phyloP scores from a whole-genome alignment of 2,329 filamentous ascomycete species.

The Aureobasidium leucospermi region DNA sequence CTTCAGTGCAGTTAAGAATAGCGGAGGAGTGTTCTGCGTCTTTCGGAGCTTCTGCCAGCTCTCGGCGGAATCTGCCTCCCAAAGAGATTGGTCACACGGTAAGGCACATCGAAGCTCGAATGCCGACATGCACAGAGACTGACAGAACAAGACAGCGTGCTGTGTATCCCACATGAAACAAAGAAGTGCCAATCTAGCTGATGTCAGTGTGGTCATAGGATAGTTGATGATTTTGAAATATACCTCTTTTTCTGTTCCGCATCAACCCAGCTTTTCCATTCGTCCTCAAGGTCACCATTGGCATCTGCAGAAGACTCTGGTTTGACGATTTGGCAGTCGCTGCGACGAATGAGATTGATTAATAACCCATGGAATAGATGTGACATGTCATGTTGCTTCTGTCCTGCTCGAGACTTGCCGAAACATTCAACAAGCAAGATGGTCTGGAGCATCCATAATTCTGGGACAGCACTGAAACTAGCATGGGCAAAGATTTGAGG shows the following conservation, averaged over 20 bases:
- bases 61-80: conserved; percentile 50
- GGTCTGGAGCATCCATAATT: conserved; percentile 54
- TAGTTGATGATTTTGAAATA: not conserved
- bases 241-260: conserved; percentile 53
- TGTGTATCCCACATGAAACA: conserved; percentile 63
- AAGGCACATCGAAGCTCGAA: conserved; percentile 53
- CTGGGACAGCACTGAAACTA: conserved; percentile 51
- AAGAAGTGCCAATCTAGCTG: conserved; percentile 43
- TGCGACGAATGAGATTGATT: conserved; percentile 48
- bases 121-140: conserved; percentile 59
- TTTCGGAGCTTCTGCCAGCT: conserved; percentile 42
- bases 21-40: conserved; percentile 30
- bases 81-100: conserved; percentile 48
- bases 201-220: not conserved
- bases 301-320: conserved; percentile 30
- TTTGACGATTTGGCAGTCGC: conserved; percentile 43
- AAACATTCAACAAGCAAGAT: conserved; percentile 59
- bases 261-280: conserved; percentile 49
- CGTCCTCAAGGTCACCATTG: conserved; percentile 34
- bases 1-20: conserved; percentile 49
- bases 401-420: conserved; percentile 55
- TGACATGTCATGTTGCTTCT: conserved; percentile 57
- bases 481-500: conserved; percentile 53
- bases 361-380: conserved; percentile 52
- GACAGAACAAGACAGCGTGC: conserved; percentile 58